These are phyloP conservation scores for Guyanaporus albipodus DNA, from an alignment of 768 basidiomycete genomes.

Conservation along the genomic window DNA sequence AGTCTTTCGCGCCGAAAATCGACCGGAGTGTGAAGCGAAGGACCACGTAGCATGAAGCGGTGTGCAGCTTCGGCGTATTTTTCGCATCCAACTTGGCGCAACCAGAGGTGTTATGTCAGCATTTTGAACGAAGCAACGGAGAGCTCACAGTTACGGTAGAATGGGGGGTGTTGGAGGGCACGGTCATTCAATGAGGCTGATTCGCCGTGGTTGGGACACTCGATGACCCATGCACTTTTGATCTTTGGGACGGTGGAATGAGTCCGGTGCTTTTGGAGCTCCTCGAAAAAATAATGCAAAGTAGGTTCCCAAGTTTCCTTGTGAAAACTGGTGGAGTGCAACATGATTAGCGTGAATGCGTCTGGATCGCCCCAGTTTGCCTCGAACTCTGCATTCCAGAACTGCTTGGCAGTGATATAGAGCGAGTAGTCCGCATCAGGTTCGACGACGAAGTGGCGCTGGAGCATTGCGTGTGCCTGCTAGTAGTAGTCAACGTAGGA, in stretches of 20 bases:
- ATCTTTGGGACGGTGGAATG: slow-evolving; percentile 8
- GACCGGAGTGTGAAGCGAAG: slow-evolving; percentile 36
- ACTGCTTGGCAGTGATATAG: slow-evolving; percentile 53
- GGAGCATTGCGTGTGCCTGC: slow-evolving; percentile 13
- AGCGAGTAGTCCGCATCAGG: slow-evolving; percentile 45
- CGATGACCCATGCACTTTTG: slow-evolving; percentile 56
- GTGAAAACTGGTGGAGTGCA: slow-evolving; percentile 71
- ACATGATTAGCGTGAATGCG: slow-evolving; percentile 54
- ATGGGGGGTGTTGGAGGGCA: slow-evolving; percentile 42
- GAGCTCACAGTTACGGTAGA: slow-evolving; percentile 44
- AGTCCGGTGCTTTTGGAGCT: slow-evolving; percentile 6
- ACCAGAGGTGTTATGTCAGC: neutral
- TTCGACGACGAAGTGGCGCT: slow-evolving; percentile 32
- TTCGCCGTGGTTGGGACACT: slow-evolving; percentile 72
- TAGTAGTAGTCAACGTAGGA: neutral
- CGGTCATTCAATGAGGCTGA: slow-evolving; percentile 51
- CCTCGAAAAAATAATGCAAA: slow-evolving; percentile 44
- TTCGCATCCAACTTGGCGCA: slow-evolving; percentile 53
- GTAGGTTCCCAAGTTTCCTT: slow-evolving; percentile 73
- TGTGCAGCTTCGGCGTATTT: slow-evolving; percentile 58
- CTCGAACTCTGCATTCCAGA: slow-evolving; percentile 43
- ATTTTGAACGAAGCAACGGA: neutral
- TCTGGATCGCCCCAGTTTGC: slow-evolving; percentile 34
- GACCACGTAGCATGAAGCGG: slow-evolving; percentile 48
- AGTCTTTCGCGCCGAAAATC: slow-evolving; percentile 50